Percentiles rank a stretch among this genome's conserved stretches.
Evolutionary conservation across 2,329 filamentous ascomycete species (phyloP).

Genomic region (Botrytis porri): DNA sequence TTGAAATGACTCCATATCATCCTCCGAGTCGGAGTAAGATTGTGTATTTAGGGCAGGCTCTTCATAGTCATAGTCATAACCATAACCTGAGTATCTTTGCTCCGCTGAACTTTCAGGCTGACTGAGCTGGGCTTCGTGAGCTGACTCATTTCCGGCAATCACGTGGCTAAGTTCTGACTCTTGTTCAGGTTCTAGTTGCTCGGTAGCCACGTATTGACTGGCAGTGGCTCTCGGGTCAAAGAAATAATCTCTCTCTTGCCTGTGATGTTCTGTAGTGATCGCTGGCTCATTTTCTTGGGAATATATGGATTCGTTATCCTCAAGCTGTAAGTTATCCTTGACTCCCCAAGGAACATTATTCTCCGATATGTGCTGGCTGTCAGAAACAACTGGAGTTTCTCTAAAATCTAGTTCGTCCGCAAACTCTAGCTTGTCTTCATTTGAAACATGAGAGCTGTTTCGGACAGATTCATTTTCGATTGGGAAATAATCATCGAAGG

Average conservation of each 20-base stretch:
- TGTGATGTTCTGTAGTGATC: not conserved
- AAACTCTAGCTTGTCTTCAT: not conserved
- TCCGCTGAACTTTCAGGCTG: not conserved
- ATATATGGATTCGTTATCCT: not conserved
- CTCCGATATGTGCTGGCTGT: not conserved
- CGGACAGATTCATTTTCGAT: rapidly evolving
- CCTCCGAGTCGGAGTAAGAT: not conserved
- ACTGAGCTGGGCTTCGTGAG: not conserved
- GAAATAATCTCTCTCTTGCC: not conserved
- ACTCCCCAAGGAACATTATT: rapidly evolving
- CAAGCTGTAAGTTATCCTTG: not conserved
- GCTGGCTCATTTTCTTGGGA: not conserved
- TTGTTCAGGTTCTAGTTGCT: not conserved
- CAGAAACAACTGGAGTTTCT: not conserved
- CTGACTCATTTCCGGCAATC: no score
- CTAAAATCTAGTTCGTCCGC: not conserved
- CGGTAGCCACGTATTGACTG: not conserved
- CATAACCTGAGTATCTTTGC: not conserved
- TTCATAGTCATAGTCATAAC: not conserved
- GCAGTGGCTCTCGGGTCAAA: no score
- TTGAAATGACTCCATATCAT: not conserved
- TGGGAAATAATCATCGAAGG: not conserved
- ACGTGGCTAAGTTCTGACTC: not conserved
- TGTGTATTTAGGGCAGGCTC: not conserved
- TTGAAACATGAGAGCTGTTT: not conserved